phyloP scores from a whole-genome alignment of 1,284 basidiomycete species.

The Mycosarcoma mackinlayi region DNA sequence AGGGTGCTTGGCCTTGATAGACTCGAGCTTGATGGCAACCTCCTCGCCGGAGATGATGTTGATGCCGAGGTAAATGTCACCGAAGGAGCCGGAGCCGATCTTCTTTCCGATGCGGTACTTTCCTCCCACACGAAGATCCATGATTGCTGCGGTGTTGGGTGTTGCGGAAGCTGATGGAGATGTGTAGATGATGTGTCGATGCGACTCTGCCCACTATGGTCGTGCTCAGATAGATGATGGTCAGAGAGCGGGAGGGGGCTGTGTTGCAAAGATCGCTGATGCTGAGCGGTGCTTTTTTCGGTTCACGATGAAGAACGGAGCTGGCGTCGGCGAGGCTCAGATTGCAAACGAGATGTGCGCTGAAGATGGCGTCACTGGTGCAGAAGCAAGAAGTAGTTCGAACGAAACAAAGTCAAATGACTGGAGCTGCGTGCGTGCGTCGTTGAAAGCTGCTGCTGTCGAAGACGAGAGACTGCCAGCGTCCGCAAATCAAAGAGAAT shows the following conservation, averaged over 20 bases:
- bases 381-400: slow-evolving; percentile 8
- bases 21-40: slow-evolving; percentile 99
- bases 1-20: slow-evolving; percentile 99
- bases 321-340: slow-evolving; percentile 12
- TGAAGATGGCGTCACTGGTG: slow-evolving; percentile 1
- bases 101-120: slow-evolving; percentile 97
- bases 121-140: slow-evolving; percentile 95
- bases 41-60: slow-evolving; percentile 99
- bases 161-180: background rate
- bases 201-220: slow-evolving; percentile 9
- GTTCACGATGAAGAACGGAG: slow-evolving; percentile 22
- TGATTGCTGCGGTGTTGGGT: slow-evolving; percentile 57
- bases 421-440: background rate
- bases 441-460: background rate
- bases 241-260: background rate
- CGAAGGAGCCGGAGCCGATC: slow-evolving; percentile 98
- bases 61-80: slow-evolving; percentile 99
- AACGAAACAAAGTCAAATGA: background rate
- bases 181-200: background rate
- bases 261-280: slow-evolving; percentile 1
- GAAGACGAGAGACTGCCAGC: background rate
- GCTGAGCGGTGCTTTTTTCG: slow-evolving; percentile 3
- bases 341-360: slow-evolving; percentile 3
- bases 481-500: background rate
- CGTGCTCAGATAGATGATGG: slow-evolving; percentile 1